phyloP scores from a whole-genome alignment of 2,329 filamentous ascomycete species.

The Talaromyces rugulosus region DNA sequence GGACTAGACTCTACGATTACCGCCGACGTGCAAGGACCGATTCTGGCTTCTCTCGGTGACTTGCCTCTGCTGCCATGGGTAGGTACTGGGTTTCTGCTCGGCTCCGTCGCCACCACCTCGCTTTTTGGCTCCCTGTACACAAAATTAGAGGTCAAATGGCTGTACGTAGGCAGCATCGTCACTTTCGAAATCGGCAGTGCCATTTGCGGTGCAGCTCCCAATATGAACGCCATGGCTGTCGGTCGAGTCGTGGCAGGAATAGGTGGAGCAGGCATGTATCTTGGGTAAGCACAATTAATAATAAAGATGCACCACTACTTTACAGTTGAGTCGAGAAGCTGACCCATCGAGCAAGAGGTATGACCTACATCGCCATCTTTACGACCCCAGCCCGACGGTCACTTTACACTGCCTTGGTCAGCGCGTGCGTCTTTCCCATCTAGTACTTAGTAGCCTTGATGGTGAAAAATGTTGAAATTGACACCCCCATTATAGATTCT shows the following conservation, averaged over 20 bases:
- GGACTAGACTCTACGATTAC: conserved; percentile 43
- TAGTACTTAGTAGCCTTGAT: too few species aligned
- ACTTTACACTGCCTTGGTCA: conserved; percentile 28
- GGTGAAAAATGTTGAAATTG: too few species aligned
- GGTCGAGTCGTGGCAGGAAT: conserved; percentile 34
- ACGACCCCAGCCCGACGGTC: conserved; percentile 23
- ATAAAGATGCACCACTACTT: not conserved
- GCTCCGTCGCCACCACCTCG: conserved; percentile 20
- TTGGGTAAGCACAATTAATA: not conserved
- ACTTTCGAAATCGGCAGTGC: conserved; percentile 31
- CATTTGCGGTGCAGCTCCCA: conserved; percentile 43
- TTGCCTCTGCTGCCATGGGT: conserved; percentile 41
- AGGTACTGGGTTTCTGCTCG: conserved; percentile 36
- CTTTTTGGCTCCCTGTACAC: conserved; percentile 5
- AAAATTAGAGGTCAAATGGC: conserved; percentile 1
- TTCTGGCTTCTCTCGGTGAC: conserved; percentile 33
- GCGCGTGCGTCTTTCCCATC: too few species aligned
- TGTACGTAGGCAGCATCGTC: conserved; percentile 16
- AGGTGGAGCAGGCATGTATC: conserved; percentile 31
- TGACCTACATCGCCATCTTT: not conserved
- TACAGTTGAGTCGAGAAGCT: not conserved
- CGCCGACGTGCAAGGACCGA: conserved; percentile 41
- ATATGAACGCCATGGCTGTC: conserved; percentile 45
- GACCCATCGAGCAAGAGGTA: not conserved
- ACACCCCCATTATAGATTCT: conserved; percentile 14